phyloP scores from a whole-genome alignment of 768 basidiomycete species.

The Amanita brunnescens region DNA sequence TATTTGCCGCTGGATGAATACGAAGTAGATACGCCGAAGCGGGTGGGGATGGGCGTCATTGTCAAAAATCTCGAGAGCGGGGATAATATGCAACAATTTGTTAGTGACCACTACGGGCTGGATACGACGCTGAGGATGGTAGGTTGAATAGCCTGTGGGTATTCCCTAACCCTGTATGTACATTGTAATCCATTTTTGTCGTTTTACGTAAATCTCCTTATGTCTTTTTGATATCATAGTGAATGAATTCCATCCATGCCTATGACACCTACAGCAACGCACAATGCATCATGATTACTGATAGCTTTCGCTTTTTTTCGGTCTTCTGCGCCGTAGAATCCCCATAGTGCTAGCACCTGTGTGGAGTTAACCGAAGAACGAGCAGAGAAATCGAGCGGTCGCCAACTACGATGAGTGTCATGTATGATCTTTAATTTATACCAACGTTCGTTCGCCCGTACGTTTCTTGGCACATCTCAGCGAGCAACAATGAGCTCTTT shows the following conservation, averaged over 20 bases:
- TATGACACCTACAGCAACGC: too few relatives aligned
- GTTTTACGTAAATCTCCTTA: too few relatives aligned
- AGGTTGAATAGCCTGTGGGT: slow-evolving; percentile 14
- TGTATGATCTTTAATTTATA: slow-evolving; percentile 15
- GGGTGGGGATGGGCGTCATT: slow-evolving; percentile 49
- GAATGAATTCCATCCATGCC: too few relatives aligned
- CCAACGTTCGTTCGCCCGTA: slow-evolving; percentile 11
- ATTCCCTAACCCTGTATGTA: not conserved
- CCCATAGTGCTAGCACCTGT: too few relatives aligned
- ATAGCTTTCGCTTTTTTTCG: too few relatives aligned
- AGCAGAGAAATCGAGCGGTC: too few relatives aligned
- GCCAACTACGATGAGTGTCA: slow-evolving; percentile 17
- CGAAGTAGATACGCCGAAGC: slow-evolving; percentile 42
- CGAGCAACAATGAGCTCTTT: slow-evolving; percentile 31
- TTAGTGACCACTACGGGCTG: slow-evolving; percentile 66
- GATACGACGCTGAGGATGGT: slow-evolving; percentile 27
- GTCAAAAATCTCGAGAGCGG: slow-evolving; percentile 20
- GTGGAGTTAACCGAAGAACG: too few relatives aligned
- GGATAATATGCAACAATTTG: slow-evolving; percentile 30
- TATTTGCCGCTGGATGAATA: slow-evolving; percentile 43
- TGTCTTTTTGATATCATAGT: too few relatives aligned
- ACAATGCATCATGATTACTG: too few relatives aligned
- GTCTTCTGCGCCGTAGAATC: too few relatives aligned
- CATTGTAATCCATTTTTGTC: not conserved
- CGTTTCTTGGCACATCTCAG: slow-evolving; percentile 18